A percentile compares a stretch with the other conserved stretches of the same genome.
Evolutionary conservation across 73 alveolate species (phyloP).

Genomic region (Stentor roeselii): DNA sequence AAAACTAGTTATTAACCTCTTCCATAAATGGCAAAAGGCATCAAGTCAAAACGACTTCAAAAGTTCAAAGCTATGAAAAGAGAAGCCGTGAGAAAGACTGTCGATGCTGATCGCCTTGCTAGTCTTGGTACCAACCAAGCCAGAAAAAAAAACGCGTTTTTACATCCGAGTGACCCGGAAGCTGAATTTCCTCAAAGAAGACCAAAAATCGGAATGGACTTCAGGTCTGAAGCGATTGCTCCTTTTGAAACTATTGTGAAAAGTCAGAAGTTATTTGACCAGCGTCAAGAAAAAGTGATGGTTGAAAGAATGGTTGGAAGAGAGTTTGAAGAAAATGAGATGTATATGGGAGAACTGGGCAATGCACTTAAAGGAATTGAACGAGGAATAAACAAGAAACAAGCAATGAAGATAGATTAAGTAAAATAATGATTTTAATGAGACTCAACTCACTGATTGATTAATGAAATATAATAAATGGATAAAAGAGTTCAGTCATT

Average conservation of each 20-base stretch:
- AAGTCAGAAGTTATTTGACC: neutral
- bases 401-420: slow-evolving; percentile 11
- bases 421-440: neutral
- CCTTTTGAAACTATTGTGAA: neutral
- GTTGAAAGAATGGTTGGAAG: slow-evolving; percentile 9
- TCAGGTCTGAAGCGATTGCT: slow-evolving; percentile 19
- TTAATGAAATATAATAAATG: neutral
- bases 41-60: slow-evolving; percentile 22
- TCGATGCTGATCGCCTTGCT: neutral
- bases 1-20: too few relatives aligned
- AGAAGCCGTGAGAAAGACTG: neutral
- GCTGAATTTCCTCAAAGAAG: slow-evolving; percentile 21
- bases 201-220: slow-evolving; percentile 1
- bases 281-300: neutral
- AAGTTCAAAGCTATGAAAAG: slow-evolving; percentile 16
- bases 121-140: slow-evolving; percentile 11
- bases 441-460: neutral
- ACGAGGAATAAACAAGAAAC: neutral
- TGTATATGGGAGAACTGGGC: slow-evolving; percentile 12
- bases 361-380: neutral
- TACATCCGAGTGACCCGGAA: slow-evolving; percentile 23
- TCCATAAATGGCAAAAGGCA: slow-evolving; percentile 19
- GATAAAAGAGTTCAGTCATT: neutral
- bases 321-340: neutral
- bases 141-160: neutral